Evolutionary conservation across 208 protist genomes (phyloP), one percentile per base, ranked within the genome.

Genomic region (Leishmania arabica): DNA sequence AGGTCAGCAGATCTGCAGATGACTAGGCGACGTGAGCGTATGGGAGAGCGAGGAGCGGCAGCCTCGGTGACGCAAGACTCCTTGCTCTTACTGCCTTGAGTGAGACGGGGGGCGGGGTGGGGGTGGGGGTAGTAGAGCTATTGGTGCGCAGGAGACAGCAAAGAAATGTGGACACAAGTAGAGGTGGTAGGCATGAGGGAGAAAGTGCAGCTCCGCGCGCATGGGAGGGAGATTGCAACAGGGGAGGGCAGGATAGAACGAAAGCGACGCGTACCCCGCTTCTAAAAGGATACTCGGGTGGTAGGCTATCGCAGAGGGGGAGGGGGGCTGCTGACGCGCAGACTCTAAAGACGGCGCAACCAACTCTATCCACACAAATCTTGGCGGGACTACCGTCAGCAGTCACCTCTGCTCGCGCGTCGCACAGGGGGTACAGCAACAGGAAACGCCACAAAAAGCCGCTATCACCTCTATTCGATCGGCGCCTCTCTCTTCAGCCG

Each of bases 11-110:
- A 54, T 53, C 27, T 73, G 69, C 0, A 73, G 42, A 53, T 47
- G 69, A 51, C 21, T 17, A 73, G 2, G 9, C 69, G 6, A 54
- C 69, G 34, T 64, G 31, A 37, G 27, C 27, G 69, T 77, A 80
- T 47, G 75, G 51, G 60, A 82, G 47, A 51, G 24, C 11, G 62
- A 71, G 62, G 37, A 72, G 31, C 42, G 42, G 66, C 74, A 78
- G 24, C 45, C 58, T 45, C 62, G 73, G 53, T 77, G 11, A 49
- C 17, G 31, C 13, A 77, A n/a, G 51, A 8, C 34, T 9, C n/a
- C 37, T 77, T 49, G 73, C 54, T 56, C 53, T 34, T n/a, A 47
- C 21, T 65, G 31, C 17, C 31, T 58, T 79, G 40, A n/a, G 13
- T 45, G 17, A 17, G 21, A 37, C 40, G 3, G 34, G 42, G 21